phyloP scores from a whole-genome alignment of 1,139 yeast genomes.

The Suhomyces maxii region DNA sequence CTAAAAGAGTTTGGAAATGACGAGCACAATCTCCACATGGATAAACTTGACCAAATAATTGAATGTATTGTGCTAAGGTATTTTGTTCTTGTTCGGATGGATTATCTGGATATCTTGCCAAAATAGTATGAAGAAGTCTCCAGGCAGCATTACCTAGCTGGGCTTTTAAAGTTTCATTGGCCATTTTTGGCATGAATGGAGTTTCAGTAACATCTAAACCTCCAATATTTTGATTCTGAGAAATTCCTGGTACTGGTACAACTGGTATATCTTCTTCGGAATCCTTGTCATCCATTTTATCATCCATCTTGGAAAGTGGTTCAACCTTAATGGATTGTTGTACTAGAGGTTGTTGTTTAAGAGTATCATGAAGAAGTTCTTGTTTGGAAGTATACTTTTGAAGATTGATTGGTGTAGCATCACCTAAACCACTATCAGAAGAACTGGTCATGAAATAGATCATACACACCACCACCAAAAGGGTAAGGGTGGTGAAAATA shows the following conservation, averaged over 20 bases:
- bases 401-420: slow-evolving; percentile 25
- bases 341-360: neutral
- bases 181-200: slow-evolving; percentile 89
- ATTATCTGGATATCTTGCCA: slow-evolving; percentile 85
- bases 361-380: slow-evolving; percentile 1
- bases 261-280: too few species aligned
- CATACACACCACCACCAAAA: slow-evolving; percentile 24
- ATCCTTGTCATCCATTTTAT: too few species aligned
- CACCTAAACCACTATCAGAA: slow-evolving; percentile 25
- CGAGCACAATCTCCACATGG: slow-evolving; percentile 96
- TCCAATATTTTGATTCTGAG: neutral
- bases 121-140: slow-evolving; percentile 81
- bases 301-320: neutral
- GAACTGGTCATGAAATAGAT: slow-evolving; percentile 29
- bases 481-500: slow-evolving; percentile 23
- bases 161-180: slow-evolving; percentile 57
- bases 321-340: neutral
- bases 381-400: slow-evolving; percentile 6
- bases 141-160: slow-evolving; percentile 88
- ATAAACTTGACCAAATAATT: slow-evolving; percentile 71
- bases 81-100: slow-evolving; percentile 66
- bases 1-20: slow-evolving; percentile 72
- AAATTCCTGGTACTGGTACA: too few species aligned
- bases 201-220: slow-evolving; percentile 31
- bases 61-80: slow-evolving; percentile 57